Base-by-base conservation (phyloP, 305 asterid genomes). In the Fraxinus angustifolia region DNA sequence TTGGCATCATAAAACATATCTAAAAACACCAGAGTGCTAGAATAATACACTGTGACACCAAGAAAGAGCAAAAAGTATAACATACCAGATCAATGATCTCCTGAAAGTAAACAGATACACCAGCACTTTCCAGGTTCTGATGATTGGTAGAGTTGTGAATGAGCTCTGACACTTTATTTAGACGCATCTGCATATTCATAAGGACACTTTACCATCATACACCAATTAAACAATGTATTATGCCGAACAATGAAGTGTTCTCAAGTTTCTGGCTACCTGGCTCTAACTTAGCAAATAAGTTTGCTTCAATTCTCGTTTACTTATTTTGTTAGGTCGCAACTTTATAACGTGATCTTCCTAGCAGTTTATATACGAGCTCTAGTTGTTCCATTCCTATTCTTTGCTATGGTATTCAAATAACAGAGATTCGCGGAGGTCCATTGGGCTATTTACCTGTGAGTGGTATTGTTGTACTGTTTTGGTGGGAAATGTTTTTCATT, bases 61-160 rank as follows among this genome's bases (percentile, higher is more conserved):
- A 8, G 67, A 68, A 11, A 42, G 30, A 21, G 8, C 53, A 70
- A 34, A 77, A 78, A 17, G 5, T 26, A 56, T 8, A 26, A 40
- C 28, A 71, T 91, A 94, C 99, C 93, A 87, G 80, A 87, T 94
- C 99, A 31, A 90, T 45, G n/a, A 94, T 96, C 91, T 94, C 98
- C 87, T 96, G 98, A 88, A 96, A 96, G 86, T 92, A 97, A 85
- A 96, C 98, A 6, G 99, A 96, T 11, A 96, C 99, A 31, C 98
- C 92, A 8, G 98, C 98, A 87, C 96, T 93, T 7, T 93, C 98
- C 88, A 96, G 84, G 88, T 96, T 96, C 91, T 96, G 99, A 83
- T 94, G 94, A 86, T 96, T 96, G n/a, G 93, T 91, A 2, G 99
- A 96, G 88, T 93, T 92, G 89, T 96, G 98, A 84, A 94, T 96